phyloP scores from a whole-genome alignment of 148 eudicot species.

The Rhododendron henanense region DNA sequence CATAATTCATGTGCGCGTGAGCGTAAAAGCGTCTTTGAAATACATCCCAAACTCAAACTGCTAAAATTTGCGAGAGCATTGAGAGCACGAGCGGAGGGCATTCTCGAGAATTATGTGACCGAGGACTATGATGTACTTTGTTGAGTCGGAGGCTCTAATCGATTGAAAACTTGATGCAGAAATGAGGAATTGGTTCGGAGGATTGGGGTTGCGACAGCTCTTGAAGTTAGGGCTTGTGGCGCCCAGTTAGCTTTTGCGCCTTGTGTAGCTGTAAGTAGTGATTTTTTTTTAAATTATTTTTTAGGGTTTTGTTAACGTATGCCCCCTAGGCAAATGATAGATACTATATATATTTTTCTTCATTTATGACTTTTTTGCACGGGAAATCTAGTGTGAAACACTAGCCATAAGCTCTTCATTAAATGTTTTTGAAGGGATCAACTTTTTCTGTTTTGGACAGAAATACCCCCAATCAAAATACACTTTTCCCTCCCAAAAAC shows the following conservation, averaged over 20 bases:
- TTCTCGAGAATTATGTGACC: background rate
- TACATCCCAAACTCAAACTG: background rate
- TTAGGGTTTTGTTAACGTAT: no score
- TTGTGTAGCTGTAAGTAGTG: slow-evolving; percentile 78
- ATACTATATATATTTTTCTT: no score
- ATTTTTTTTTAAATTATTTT: no score
- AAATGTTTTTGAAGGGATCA: no score
- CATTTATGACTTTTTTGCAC: no score
- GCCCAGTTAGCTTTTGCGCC: slow-evolving; percentile 78
- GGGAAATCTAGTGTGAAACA: no score
- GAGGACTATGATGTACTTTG: background rate
- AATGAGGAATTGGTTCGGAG: slow-evolving; percentile 66
- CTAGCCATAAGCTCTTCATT: no score
- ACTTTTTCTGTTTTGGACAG: no score
- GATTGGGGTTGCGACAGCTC: slow-evolving; percentile 79
- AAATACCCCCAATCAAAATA: no score
- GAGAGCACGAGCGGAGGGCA: background rate
- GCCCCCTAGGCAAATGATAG: no score
- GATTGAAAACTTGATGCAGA: slow-evolving; percentile 25
- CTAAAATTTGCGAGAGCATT: background rate
- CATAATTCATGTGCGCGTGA: background rate
- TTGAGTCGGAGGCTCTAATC: background rate
- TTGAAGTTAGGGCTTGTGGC: slow-evolving; percentile 83
- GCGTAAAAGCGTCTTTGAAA: no score
- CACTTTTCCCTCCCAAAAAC: no score